Evolutionary conservation across 768 basidiomycete genomes (phyloP), one percentile per base, ranked within the genome.

Genomic region (Tricholoma hemisulphureum): DNA sequence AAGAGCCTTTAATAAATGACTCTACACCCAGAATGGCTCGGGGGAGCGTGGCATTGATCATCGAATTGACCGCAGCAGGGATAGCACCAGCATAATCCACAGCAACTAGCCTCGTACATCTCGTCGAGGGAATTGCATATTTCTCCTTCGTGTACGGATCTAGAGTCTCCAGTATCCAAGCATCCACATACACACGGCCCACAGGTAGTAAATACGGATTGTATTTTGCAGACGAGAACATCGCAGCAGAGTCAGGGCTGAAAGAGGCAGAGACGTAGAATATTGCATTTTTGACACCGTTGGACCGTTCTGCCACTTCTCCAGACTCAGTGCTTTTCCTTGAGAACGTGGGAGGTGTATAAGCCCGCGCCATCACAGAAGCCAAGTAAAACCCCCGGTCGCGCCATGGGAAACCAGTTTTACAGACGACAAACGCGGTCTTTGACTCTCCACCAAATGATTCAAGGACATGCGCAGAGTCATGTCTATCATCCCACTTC

Each of bases 121-220:
- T 75, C 35, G 95, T 93, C 3, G 94, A 97, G 1, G 95, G 97
- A 45, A 98, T 96, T 11, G 93, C 83, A 67, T 94, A 96, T 61
- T 93, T 93, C 72, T 96, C 94, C 59, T 87, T 88, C 21, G 93
- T 89, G 58, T 98, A 98, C 0, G 95, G 95, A 67, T 98, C 96
- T 48, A 98, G 82, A 3, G 96, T 98, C 76, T 99, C 95, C 65
- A 97, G 73, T 29, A 96, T 86, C 97, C 97, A 99, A 2, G 91
- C 96, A 65, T 98, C 95, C 6, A 99, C 75, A 62, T 91, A 87
- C 31, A 93, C 77, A 13, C 89, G 84, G 2, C 94, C 96, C 14
- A 91, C 77, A 0, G 93, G 91, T 8, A 93, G 79, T 1, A 57
- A 65, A 53, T 84, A 83, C 0, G 92, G 78, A 70, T 98, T 98